Base-by-base conservation (phyloP, 148 eudicot genomes). In the Spergularia marina region DNA sequence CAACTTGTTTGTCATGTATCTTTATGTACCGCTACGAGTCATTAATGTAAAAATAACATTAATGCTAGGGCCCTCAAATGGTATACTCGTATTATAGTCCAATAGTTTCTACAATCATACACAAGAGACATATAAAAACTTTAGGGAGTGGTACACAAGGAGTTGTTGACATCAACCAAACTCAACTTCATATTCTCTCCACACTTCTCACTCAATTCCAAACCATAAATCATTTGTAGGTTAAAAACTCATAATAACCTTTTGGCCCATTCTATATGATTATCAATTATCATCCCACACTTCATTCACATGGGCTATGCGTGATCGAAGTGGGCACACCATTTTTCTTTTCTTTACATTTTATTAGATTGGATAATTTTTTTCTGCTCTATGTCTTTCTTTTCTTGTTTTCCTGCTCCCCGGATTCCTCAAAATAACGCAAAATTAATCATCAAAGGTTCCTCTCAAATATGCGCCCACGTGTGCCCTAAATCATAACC, bases 231-330 rank as follows among this genome's bases (percentile, higher is more conserved):
- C n/a, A 23, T 23, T 51, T 51, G 14, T 49, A 20, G 17, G 71
- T 49, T 68, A 49, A 68, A 30, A 49, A 49, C 20, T 59, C 55
- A 68, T 47, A 68, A 68, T 18, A 23, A 17, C 71, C 51, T 68
- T 68, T 51, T 65, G 71, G 71, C 17, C 56, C 71, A 68, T 21
- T 68, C 4, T 15, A 53, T 70, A 70, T 70, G 73, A 70, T 70
- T 70, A 70, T 70, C 18, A 70, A 70, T 70, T 41, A 70, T 70
- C 73, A 53, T 70, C 15, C 73, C 73, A 70, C 73, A 53, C 73
- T 63, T 67, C 63, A 17, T 81, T 81, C 81, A 81, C 84, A 72
- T 81, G 84, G 80, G 61, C 78, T 30, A 53, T 67, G 80, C 71
- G 70, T 77, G 78, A 77, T 63, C 77, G 66, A 56, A 23, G 83